A percentile compares a stretch with the other conserved stretches of the same genome.
Evolutionary conservation across 768 basidiomycete genomes (phyloP).

Genomic region (Sistotremastrum suecicum): DNA sequence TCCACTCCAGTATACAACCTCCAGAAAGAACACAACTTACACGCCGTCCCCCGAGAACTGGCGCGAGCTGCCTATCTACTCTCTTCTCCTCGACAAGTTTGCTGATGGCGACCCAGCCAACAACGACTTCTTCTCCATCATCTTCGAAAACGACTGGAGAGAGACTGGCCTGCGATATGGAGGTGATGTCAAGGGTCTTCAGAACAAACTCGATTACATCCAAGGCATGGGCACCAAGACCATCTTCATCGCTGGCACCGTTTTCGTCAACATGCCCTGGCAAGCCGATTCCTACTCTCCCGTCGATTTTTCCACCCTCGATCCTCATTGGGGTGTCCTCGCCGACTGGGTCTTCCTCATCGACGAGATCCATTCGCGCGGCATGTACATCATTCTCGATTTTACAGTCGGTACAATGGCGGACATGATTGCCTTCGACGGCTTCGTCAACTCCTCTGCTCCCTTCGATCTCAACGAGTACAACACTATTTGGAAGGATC

Average conservation of each 20-base stretch:
- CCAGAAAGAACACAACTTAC: constrained; percentile 51
- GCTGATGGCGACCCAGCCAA: constrained; percentile 87
- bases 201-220: constrained; percentile 69
- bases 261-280: constrained; percentile 95
- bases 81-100: constrained; percentile 82
- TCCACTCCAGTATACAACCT: constrained; percentile 49
- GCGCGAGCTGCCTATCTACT: constrained; percentile 70
- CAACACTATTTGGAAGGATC: constrained; percentile 56
- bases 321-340: constrained; percentile 86
- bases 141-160: constrained; percentile 71
- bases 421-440: constrained; percentile 75
- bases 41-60: constrained; percentile 74
- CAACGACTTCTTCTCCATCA: constrained; percentile 75
- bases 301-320: constrained; percentile 77
- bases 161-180: constrained; percentile 86
- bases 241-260: constrained; percentile 87
- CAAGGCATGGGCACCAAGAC: constrained; percentile 76
- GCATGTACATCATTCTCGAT: constrained; percentile 89
- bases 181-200: constrained; percentile 75
- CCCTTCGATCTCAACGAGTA: constrained; percentile 73
- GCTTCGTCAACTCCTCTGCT: constrained; percentile 64
- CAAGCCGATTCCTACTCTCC: constrained; percentile 97
- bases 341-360: constrained; percentile 66
- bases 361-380: constrained; percentile 60
- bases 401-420: constrained; percentile 90